phyloP scores from a whole-genome alignment of 495 filamentous ascomycete genomes.

The Annulohypoxylon bovei region DNA sequence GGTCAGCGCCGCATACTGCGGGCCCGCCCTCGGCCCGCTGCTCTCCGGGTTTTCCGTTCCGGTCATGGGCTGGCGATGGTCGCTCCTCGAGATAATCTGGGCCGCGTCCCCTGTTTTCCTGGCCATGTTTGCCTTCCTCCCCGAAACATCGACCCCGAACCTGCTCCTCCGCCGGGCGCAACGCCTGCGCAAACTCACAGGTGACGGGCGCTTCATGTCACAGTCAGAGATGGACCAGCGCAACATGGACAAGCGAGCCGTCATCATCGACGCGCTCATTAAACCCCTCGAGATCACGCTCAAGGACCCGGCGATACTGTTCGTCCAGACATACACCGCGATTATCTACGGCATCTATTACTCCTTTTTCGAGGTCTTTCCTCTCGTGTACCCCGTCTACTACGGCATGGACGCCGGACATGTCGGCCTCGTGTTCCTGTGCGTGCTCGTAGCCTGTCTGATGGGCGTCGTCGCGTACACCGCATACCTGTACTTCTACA shows the following conservation, averaged over 20 bases:
- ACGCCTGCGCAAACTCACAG: constrained; percentile 58
- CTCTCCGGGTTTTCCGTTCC: constrained; percentile 72
- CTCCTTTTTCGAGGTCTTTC: constrained; percentile 78
- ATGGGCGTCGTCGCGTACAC: constrained; percentile 64
- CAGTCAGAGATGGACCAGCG: constrained; percentile 65
- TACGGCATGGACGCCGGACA: constrained; percentile 71
- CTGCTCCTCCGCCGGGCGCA: constrained; percentile 55
- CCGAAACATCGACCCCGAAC: constrained; percentile 58
- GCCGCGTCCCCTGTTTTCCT: constrained; percentile 57
- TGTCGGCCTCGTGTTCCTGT: constrained; percentile 72
- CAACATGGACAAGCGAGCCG: constrained; percentile 54
- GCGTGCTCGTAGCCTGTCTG: constrained; percentile 66
- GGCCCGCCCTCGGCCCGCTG: constrained; percentile 68
- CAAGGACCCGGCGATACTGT: constrained; percentile 70
- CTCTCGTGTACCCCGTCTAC: constrained; percentile 71
- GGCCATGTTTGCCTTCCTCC: constrained; percentile 57
- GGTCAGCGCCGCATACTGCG: constrained; percentile 54
- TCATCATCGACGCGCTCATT: constrained; percentile 68
- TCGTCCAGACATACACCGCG: constrained; percentile 69
- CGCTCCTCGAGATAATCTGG: constrained; percentile 65
- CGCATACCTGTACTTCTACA: constrained; percentile 60
- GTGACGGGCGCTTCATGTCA: constrained; percentile 55
- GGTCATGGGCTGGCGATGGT: constrained; percentile 66
- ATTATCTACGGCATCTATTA: constrained; percentile 76
- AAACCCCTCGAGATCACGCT: constrained; percentile 71